phyloP scores from a whole-genome alignment of 139 green algal genomes.

The Micractinium sp. region DNA sequence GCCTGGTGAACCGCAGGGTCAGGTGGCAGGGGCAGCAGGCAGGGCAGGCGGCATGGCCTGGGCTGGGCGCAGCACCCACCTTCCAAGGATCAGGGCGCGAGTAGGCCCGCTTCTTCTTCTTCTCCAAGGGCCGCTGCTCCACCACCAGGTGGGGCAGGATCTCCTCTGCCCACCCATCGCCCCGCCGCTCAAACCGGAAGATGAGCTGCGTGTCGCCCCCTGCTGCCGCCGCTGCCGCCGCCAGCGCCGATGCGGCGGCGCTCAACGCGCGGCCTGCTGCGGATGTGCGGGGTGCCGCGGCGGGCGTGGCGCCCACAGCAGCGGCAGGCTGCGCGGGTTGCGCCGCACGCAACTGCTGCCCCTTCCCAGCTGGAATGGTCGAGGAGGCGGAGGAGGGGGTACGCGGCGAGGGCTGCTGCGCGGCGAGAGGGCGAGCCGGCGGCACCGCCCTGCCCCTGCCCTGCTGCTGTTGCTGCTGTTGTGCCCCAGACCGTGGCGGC shows the following conservation, averaged over 20 bases:
- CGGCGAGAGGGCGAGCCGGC: background rate
- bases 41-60: background rate
- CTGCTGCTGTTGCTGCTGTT: conserved; percentile 6
- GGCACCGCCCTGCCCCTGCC: background rate
- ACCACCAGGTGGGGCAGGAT: conserved; percentile 61
- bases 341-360: background rate
- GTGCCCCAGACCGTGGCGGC: background rate
- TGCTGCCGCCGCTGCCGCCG: background rate
- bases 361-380: background rate
- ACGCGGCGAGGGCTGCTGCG: background rate
- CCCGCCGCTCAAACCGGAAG: conserved; percentile 60
- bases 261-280: background rate
- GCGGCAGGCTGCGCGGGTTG: background rate
- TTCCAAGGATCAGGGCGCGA: conserved; percentile 21
- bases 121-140: conserved; percentile 48
- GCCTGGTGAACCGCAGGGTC: background rate
- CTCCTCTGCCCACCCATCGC: conserved; percentile 69
- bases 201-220: conserved; percentile 55
- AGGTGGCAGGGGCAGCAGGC: no score
- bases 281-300: background rate
- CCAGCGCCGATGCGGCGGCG: background rate
- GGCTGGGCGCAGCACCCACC: background rate
- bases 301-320: background rate
- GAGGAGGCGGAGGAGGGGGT: background rate
- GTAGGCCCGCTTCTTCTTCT: conserved; percentile 25